Evolutionary conservation across 2,329 filamentous ascomycete genomes (phyloP).

Genomic region (Aspergillus sp.): DNA sequence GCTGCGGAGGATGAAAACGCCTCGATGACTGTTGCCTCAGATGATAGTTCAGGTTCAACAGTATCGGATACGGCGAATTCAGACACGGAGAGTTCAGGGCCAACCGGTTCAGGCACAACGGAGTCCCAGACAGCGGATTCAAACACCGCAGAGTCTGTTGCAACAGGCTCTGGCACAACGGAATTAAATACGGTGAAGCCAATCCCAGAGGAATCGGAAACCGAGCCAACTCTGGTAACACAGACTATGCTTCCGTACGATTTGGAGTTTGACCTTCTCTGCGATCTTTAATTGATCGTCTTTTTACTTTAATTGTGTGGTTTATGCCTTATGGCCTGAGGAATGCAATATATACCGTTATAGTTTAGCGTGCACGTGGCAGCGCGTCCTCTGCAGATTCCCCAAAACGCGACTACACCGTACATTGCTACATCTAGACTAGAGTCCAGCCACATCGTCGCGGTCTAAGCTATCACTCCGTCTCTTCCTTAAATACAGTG

Average conservation of each 20-base stretch:
- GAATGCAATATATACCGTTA: slow-evolving; percentile 20
- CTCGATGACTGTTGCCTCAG: not conserved
- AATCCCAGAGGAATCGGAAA: not conserved
- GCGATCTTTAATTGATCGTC: slow-evolving; percentile 12
- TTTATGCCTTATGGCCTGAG: slow-evolving; percentile 19
- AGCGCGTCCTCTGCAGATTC: slow-evolving; percentile 1
- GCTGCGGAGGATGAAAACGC: not conserved
- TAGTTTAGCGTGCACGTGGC: slow-evolving; percentile 16
- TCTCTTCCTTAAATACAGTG: not conserved
- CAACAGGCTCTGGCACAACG: not conserved
- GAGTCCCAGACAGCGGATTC: not conserved
- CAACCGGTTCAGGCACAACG: not conserved
- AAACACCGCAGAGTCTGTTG: not conserved
- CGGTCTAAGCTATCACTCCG: not conserved
- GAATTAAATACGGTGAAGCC: not conserved
- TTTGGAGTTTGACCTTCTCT: slow-evolving; percentile 21
- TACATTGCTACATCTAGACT: not conserved
- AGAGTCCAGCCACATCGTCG: slow-evolving; percentile 2
- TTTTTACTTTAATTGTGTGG: not conserved
- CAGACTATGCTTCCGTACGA: slow-evolving; percentile 20
- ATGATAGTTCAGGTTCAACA: not conserved
- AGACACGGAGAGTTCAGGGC: not conserved
- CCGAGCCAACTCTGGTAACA: not conserved
- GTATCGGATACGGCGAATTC: not conserved
- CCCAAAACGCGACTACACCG: slow-evolving; percentile 9